Base-by-base conservation (phyloP, 2,329 filamentous ascomycete genomes). In the Pseudogymnoascus sp. region DNA sequence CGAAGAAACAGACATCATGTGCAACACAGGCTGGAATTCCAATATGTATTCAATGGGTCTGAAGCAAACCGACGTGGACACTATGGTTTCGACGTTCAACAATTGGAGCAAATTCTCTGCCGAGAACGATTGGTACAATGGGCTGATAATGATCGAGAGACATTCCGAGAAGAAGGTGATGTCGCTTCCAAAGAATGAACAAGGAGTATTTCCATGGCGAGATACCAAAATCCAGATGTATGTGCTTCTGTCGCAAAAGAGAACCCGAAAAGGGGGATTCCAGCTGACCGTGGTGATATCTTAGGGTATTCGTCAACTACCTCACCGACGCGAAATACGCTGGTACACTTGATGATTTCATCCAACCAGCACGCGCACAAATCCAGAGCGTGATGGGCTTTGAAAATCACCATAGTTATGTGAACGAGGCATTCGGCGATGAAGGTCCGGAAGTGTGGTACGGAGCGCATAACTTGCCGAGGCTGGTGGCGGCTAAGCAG, bases 371-470 rank as follows among this genome's bases (percentile, higher is more conserved):
- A 36, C 13, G 35, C 35, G 35, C 35, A n/a, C n/a, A n/a, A n/a
- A n/a, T n/a, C n/a, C n/a, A n/a, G 35, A 36, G 12, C 35, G 35
- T 36, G 35, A 36, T 36, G 35, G 35, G 35, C 35, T 36, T 36
- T 9, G 35, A 36, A 12, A 36, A 12, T 12, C 35, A 36, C 60
- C 9, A n/a, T n/a, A n/a, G n/a, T n/a, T 64, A 62, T 27, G 42
- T 64, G 3, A 64, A 61, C 42, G 62, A 41, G 27, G 61, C 61
- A n/a, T 31, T 62, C 60, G 63, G 63, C 5, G 61, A 64, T 51
- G 63, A 64, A 42, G 59, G 59, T 13, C 12, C 36, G 21, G 39
- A 21, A 13, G 61, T 21, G 10, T 60, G 44, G 61, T 64, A 63
- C 31, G 15, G 15, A 3, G 21, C 39, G 12, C n/a, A 21, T 9